Evolutionary conservation across 2,329 filamentous ascomycete genomes (phyloP).

Genomic region (Neurospora sp.): DNA sequence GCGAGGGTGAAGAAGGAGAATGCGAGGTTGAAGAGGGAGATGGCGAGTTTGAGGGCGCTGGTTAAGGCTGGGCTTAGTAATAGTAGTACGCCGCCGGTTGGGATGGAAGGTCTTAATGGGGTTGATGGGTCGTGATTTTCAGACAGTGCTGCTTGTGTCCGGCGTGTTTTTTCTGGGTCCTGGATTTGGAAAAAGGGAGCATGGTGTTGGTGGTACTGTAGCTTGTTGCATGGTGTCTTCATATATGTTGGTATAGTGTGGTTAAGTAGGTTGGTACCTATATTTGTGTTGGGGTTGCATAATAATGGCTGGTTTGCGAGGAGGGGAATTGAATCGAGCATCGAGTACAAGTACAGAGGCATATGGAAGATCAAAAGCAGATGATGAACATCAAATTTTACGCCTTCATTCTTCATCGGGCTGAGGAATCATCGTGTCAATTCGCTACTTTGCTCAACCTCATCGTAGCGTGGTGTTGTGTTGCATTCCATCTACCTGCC

Average conservation of each 20-base stretch:
- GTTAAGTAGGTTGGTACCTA: neutral
- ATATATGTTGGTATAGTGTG: neutral
- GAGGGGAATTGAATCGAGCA: neutral
- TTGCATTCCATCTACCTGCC: too few species aligned
- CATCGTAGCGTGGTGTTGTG: too few species aligned
- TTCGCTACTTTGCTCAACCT: too few species aligned
- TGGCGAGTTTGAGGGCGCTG: slow-evolving; percentile 55
- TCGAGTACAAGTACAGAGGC: neutral
- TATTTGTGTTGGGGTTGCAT: neutral
- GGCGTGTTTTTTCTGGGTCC: neutral
- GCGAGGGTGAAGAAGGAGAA: slow-evolving; percentile 77
- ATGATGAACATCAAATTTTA: neutral
- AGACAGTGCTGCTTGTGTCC: neutral
- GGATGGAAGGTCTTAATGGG: neutral
- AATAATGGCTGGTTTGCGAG: neutral
- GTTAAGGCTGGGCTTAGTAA: slow-evolving; percentile 32
- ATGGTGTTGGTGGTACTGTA: neutral
- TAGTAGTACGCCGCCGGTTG: slow-evolving; percentile 7
- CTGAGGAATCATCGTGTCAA: too few species aligned
- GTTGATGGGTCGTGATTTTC: neutral
- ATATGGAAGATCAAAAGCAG: neutral
- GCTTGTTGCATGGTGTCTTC: neutral
- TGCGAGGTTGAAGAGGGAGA: slow-evolving; percentile 69
- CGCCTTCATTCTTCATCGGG: too few species aligned
- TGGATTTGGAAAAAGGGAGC: neutral